Percentiles rank a stretch among this genome's conserved stretches.
These are phyloP conservation scores for Hymenochaete sp. DNA, from an alignment of 1,284 basidiomycete species.

Conservation along the genomic window DNA sequence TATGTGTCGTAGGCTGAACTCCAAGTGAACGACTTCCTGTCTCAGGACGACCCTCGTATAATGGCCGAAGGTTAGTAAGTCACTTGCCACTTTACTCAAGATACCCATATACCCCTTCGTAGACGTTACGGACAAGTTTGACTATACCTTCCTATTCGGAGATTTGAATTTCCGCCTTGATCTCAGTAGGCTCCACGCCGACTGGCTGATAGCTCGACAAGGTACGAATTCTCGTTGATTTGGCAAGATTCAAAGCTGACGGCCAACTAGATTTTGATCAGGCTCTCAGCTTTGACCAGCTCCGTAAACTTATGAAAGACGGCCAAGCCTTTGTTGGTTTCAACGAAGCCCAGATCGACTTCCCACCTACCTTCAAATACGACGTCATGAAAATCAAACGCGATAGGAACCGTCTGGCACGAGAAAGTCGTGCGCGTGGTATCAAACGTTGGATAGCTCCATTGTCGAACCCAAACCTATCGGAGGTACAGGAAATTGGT, in stretches of 20 bases:
- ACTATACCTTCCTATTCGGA: conserved; percentile 74
- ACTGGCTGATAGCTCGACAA: conserved; percentile 47
- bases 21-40: conserved; percentile 57
- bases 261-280: conserved; percentile 51
- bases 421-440: conserved; percentile 38
- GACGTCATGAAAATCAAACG: conserved; percentile 56
- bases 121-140: conserved; percentile 79
- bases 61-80: conserved; percentile 50
- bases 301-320: conserved; percentile 58
- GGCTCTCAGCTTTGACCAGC: conserved; percentile 74
- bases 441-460: conserved; percentile 45
- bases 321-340: conserved; percentile 62
- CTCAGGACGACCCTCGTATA: conserved; percentile 50
- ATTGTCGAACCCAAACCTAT: conserved; percentile 17
- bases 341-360: conserved; percentile 58
- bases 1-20: conserved; percentile 43
- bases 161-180: conserved; percentile 76
- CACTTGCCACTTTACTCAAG: background rate
- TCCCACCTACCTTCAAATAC: conserved; percentile 82
- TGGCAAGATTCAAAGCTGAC: background rate
- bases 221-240: conserved; percentile 27
- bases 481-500: conserved; percentile 12
- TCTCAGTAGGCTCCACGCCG: conserved; percentile 64
- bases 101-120: background rate
- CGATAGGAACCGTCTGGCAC: conserved; percentile 34